Evolutionary conservation across 371 early-diverging fungal species (phyloP), one percentile per base, ranked within the genome.

Genomic region (Syncephalastrum monosporum): DNA sequence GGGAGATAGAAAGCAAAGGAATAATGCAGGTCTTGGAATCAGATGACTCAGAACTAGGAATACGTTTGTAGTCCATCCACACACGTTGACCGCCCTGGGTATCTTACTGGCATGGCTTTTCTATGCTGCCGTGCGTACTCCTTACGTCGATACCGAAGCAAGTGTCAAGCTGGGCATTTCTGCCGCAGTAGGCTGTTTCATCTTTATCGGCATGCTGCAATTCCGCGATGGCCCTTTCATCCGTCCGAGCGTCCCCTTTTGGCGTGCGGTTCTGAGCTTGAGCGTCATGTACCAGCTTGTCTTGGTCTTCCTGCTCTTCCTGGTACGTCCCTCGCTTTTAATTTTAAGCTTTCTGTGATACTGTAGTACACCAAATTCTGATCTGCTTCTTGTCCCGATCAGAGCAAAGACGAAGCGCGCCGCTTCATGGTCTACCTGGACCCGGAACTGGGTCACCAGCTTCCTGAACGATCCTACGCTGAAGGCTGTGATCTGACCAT

Each of bases 191-290:
- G 78, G 82, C 0, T 83, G 87, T 42, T 87, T 97, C 62, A 79
- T 91, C 3, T 79, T 93, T 42, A 87, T 93, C 56, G 94, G 94
- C 4, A 82, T 94, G 77, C 72, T 96, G 4, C 85, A 88, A 67
- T 96, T 97, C 68, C 79, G 91, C 14, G 95, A 97, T 72, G 95
- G 97, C 12, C 94, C 96, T 8, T 93, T 97, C 69, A 85, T 96
- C 43, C 82, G 98, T 46, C 98, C 98, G 7, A 97, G 96, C 68
- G 95, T 95, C 19, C 96, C 91, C 7, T 80, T 97, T 47, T 97
- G 98, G 98, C 81, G 97, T 41, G 84, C 87, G 13, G 93, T 95
- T 0, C 70, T 96, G 25, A 91, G 91, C 38, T 52, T 88, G 10
- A 88, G 91, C 49, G 91, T 96, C 3, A 68, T 91, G 24, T 97